phyloP scores from a whole-genome alignment of 202 grass and related monocot genomes.

The Zizania palustris region DNA sequence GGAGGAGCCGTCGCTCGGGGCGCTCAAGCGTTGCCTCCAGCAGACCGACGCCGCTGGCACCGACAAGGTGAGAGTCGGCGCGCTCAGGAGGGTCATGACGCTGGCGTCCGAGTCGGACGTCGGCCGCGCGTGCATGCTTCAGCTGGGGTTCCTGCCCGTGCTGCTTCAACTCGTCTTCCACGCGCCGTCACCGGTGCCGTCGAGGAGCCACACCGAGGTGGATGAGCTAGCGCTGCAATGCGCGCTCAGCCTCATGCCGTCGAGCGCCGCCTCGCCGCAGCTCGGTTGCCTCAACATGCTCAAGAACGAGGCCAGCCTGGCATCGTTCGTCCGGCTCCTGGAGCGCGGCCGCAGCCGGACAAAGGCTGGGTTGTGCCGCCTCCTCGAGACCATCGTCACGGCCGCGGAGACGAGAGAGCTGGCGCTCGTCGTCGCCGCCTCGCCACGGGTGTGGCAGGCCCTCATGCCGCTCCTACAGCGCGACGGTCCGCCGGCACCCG shows the following conservation, averaged over 20 bases:
- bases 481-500: constrained; percentile 26
- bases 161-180: constrained; percentile 70
- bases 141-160: constrained; percentile 72
- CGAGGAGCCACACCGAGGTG: background rate
- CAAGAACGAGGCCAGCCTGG: constrained; percentile 48
- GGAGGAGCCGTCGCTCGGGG: constrained; percentile 56
- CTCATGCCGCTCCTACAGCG: constrained; percentile 52
- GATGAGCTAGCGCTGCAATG: constrained; percentile 64
- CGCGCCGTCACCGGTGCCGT: background rate
- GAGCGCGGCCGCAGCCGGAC: constrained; percentile 45
- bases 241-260: constrained; percentile 54
- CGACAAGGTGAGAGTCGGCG: constrained; percentile 30
- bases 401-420: constrained; percentile 53
- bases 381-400: constrained; percentile 62
- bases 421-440: constrained; percentile 46
- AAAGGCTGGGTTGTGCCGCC: constrained; percentile 53
- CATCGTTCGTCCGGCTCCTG: constrained; percentile 60
- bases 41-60: constrained; percentile 20
- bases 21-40: constrained; percentile 54
- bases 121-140: constrained; percentile 69
- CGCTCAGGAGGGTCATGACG: constrained; percentile 50
- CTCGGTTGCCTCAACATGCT: constrained; percentile 73
- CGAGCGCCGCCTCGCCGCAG: constrained; percentile 37
- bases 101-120: constrained; percentile 84
- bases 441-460: constrained; percentile 53